Conservation (phyloP, 1,284 basidiomycete genomes). For the Psilocybe mexicana region DNA sequence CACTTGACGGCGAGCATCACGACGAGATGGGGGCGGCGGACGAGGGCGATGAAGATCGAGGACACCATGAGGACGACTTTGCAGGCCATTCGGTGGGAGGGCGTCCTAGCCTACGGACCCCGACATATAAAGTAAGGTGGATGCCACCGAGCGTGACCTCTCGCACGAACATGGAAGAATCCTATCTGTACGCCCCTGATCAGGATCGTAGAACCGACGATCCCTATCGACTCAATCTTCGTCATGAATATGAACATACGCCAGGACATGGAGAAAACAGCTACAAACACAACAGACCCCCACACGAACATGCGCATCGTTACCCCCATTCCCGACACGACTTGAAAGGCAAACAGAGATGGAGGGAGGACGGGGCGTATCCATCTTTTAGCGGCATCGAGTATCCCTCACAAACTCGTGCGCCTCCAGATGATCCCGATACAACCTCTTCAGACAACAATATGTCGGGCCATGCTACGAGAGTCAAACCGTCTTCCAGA, state of each 20-base stretch:
- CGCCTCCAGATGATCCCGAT: too few relatives aligned
- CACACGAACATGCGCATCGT: not conserved
- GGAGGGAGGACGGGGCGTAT: too few relatives aligned
- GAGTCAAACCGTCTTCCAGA: too few relatives aligned
- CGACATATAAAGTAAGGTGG: slow-evolving; percentile 36
- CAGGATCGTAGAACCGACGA: not conserved
- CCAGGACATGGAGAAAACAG: not conserved
- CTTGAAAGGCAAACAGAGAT: too few relatives aligned
- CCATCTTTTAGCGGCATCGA: too few relatives aligned
- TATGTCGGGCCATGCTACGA: too few relatives aligned
- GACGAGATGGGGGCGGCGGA: not conserved
- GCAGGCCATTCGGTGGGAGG: too few relatives aligned
- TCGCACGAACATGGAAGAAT: slow-evolving; percentile 25
- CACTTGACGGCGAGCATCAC: not conserved
- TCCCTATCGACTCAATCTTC: not conserved
- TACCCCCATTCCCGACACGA: not conserved
- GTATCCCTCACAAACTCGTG: too few relatives aligned
- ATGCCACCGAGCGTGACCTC: slow-evolving; percentile 36
- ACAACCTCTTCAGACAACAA: too few relatives aligned
- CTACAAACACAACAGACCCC: not conserved
- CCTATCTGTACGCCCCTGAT: slow-evolving; percentile 6
- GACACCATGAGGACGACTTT: not conserved
- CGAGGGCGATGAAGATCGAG: not conserved
- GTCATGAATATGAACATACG: not conserved
- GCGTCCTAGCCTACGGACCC: slow-evolving; percentile 7